Conservation (phyloP, 1,284 basidiomycete genomes). For the Leccinum insigne region DNA sequence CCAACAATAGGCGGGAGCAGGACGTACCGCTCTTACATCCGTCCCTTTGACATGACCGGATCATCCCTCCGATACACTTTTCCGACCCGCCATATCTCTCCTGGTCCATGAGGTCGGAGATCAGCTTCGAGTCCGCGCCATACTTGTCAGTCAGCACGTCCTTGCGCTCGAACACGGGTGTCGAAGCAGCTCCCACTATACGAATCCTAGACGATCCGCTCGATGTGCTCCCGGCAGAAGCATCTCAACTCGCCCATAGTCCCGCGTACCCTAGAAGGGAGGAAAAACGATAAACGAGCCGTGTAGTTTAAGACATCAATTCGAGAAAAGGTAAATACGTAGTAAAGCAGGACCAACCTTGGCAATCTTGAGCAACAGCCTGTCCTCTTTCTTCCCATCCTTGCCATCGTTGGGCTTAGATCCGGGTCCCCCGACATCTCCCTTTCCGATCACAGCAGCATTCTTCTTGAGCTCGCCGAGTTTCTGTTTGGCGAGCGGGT, state of each 20-base stretch:
- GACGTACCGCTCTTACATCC: constrained; percentile 93
- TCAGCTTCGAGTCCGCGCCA: constrained; percentile 97
- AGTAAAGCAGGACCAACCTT: constrained; percentile 52
- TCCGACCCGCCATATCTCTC: constrained; percentile 98
- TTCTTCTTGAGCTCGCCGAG: constrained; percentile 67
- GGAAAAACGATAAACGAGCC: background rate
- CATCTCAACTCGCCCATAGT: constrained; percentile 94
- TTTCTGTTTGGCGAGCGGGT: constrained; percentile 62
- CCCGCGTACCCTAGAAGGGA: constrained; percentile 80
- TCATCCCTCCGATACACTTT: constrained; percentile 98
- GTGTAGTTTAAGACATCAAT: background rate
- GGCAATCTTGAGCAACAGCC: constrained; percentile 77
- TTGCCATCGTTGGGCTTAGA: constrained; percentile 38
- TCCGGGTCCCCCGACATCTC: constrained; percentile 12
- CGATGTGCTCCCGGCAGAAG: constrained; percentile 88
- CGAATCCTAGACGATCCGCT: constrained; percentile 83
- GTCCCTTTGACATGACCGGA: constrained; percentile 97
- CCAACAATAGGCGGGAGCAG: background rate
- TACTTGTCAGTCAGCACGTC: constrained; percentile 97
- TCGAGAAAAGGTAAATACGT: background rate
- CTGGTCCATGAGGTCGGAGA: constrained; percentile 98
- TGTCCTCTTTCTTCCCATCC: constrained; percentile 58
- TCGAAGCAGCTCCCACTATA: constrained; percentile 95
- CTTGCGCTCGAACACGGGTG: constrained; percentile 98
- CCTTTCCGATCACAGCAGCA: constrained; percentile 45